A percentile compares a stretch with the other conserved stretches of the same genome.
phyloP scores from a whole-genome alignment of 2,329 filamentous ascomycete genomes.

The Rasamsonia emersonii region DNA sequence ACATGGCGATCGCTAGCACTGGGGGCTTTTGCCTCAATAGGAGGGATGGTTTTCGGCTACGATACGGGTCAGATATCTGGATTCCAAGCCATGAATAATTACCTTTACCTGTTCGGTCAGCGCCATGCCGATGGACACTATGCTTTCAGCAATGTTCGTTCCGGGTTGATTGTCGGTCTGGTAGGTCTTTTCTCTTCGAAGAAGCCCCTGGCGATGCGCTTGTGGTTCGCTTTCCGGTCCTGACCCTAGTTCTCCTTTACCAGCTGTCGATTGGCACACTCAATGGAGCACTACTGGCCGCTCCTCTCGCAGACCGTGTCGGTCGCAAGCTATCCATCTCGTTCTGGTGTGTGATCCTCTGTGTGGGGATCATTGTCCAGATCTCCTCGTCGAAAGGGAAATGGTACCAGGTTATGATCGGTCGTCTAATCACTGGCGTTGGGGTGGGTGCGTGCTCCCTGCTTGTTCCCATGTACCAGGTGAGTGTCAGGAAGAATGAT shows the following conservation, averaged over 20 bases:
- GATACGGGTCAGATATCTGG: slow-evolving; percentile 38
- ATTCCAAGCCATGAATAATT: slow-evolving; percentile 35
- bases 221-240: no score
- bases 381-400: slow-evolving; percentile 27
- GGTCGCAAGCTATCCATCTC: slow-evolving; percentile 36
- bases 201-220: no score
- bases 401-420: slow-evolving; percentile 35
- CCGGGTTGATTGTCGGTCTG: slow-evolving; percentile 35
- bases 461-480: slow-evolving; percentile 40
- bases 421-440: slow-evolving; percentile 35
- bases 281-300: slow-evolving; percentile 33
- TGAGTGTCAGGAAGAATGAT: no score
- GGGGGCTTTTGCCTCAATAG: slow-evolving; percentile 38
- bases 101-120: slow-evolving; percentile 30
- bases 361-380: slow-evolving; percentile 34
- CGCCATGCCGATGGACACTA: slow-evolving; percentile 19
- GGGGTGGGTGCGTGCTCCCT: slow-evolving; percentile 36
- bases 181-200: slow-evolving; percentile 15
- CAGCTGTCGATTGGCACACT: slow-evolving; percentile 37
- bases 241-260: slow-evolving; percentile 5
- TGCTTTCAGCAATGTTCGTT: slow-evolving; percentile 32
- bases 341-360: slow-evolving; percentile 30
- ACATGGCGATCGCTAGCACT: slow-evolving; percentile 31
- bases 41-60: slow-evolving; percentile 36
- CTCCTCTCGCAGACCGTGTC: slow-evolving; percentile 33